Percentiles rank a stretch among this genome's conserved stretches.
These are phyloP conservation scores for Dendrostoma leiphaemia DNA, from an alignment of 2,329 filamentous ascomycete genomes.

Conservation along the genomic window DNA sequence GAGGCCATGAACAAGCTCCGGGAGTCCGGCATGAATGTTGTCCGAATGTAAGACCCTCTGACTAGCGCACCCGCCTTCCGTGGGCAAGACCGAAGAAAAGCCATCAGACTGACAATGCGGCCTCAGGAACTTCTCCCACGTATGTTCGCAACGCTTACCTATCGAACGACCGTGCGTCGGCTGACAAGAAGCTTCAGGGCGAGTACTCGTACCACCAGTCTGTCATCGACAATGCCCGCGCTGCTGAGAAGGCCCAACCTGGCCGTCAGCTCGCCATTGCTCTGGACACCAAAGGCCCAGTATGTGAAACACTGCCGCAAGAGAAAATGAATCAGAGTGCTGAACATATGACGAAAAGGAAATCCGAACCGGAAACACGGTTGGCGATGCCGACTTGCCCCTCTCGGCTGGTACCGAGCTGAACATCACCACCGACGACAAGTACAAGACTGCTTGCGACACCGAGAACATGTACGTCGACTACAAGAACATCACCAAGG, in stretches of 20 bases:
- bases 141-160: constrained; percentile 10
- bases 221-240: constrained; percentile 92
- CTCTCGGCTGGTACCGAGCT: constrained; percentile 80
- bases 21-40: constrained; percentile 89
- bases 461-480: constrained; percentile 98
- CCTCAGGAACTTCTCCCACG: constrained; percentile 20
- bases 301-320: constrained; percentile 2
- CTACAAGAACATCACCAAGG: constrained; percentile 99
- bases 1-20: constrained; percentile 96
- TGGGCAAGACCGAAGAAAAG: neutral
- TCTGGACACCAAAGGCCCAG: constrained; percentile 69
- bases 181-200: constrained; percentile 46
- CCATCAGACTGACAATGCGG: constrained; percentile 8
- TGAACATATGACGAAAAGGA: constrained; percentile 11
- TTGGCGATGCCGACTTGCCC: constrained; percentile 70
- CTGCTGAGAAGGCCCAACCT: constrained; percentile 72
- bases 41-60: constrained; percentile 77
- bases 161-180: neutral
- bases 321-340: neutral
- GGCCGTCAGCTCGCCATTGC: constrained; percentile 95
- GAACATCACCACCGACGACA: constrained; percentile 95
- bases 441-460: constrained; percentile 81
- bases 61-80: neutral
- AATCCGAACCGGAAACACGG: constrained; percentile 57
- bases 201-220: constrained; percentile 95